Evolutionary conservation across 768 basidiomycete genomes (phyloP).

Genomic region (Termitomyces sp.): DNA sequence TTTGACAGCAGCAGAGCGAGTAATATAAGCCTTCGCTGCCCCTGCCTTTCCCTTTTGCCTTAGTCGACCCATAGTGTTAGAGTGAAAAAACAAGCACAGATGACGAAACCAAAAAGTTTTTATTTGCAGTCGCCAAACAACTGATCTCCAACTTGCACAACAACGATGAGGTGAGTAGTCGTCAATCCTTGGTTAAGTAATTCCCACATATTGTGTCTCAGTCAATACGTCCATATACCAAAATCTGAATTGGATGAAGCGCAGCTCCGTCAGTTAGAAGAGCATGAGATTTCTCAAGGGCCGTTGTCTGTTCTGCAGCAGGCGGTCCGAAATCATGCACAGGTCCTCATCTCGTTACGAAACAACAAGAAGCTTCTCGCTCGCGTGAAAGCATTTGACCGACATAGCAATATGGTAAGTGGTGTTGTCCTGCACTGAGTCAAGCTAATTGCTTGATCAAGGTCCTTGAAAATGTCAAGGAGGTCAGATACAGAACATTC

Average conservation of each 20-base stretch:
- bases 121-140: conserved; percentile 30
- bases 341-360: conserved; percentile 93
- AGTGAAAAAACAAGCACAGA: not conserved
- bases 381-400: conserved; percentile 96
- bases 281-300: conserved; percentile 98
- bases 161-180: conserved; percentile 20
- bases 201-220: conserved; percentile 23
- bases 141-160: conserved; percentile 8
- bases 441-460: conserved; percentile 23
- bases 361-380: conserved; percentile 98
- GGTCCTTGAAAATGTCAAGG: conserved; percentile 98
- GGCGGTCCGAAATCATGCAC: conserved; percentile 95
- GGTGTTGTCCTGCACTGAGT: not conserved
- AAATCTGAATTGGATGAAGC: conserved; percentile 98
- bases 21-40: conserved; percentile 88
- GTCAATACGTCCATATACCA: conserved; percentile 95
- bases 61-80: conserved; percentile 60
- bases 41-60: conserved; percentile 85
- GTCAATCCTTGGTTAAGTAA: not conserved
- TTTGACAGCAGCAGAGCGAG: conserved; percentile 86
- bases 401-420: conserved; percentile 97
- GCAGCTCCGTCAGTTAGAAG: conserved; percentile 91
- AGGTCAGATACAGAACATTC: conserved; percentile 38
- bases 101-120: conserved; percentile 21
- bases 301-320: conserved; percentile 94